Percentiles rank a stretch among this genome's conserved stretches.
Conservation (phyloP, 2,329 filamentous ascomycete species). For the Verticillium nonalfalfae region DNA sequence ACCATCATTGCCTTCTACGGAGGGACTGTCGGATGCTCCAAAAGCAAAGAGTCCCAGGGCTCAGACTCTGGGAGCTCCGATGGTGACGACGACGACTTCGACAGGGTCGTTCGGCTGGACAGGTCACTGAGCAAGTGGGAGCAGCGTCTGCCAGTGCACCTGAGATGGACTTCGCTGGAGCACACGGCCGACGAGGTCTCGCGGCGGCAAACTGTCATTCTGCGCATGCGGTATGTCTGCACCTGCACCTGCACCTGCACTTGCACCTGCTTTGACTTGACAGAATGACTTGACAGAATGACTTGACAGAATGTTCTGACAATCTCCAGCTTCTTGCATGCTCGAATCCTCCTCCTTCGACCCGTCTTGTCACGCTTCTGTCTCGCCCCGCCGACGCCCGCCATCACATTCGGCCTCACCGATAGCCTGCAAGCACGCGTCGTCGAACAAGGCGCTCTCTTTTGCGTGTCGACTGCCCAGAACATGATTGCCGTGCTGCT, state of each 20-base stretch:
- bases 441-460: slow-evolving; percentile 22
- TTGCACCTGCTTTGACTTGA: not conserved
- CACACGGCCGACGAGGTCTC: slow-evolving; percentile 16
- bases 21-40: slow-evolving; percentile 5
- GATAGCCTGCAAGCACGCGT: slow-evolving; percentile 20
- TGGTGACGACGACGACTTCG: slow-evolving; percentile 19
- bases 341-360: slow-evolving; percentile 23
- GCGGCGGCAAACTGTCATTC: slow-evolving; percentile 23
- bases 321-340: slow-evolving; percentile 21
- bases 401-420: slow-evolving; percentile 4
- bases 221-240: slow-evolving; percentile 22
- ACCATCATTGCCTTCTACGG: slow-evolving; percentile 20
- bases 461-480: slow-evolving; percentile 26
- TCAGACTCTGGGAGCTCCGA: slow-evolving; percentile 3
- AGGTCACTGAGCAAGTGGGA: slow-evolving; percentile 24
- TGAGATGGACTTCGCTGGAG: slow-evolving; percentile 14
- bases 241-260: too few relatives aligned
- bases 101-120: slow-evolving; percentile 23
- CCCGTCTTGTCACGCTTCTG: slow-evolving; percentile 25
- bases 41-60: slow-evolving; percentile 4
- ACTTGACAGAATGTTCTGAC: not conserved
- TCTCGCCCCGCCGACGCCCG: slow-evolving; percentile 12
- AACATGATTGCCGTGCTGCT: slow-evolving; percentile 22
- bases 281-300: too few relatives aligned
- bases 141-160: slow-evolving; percentile 16